Conservation (phyloP, 179 eudicot genomes). For the Kewa caespitosa region DNA sequence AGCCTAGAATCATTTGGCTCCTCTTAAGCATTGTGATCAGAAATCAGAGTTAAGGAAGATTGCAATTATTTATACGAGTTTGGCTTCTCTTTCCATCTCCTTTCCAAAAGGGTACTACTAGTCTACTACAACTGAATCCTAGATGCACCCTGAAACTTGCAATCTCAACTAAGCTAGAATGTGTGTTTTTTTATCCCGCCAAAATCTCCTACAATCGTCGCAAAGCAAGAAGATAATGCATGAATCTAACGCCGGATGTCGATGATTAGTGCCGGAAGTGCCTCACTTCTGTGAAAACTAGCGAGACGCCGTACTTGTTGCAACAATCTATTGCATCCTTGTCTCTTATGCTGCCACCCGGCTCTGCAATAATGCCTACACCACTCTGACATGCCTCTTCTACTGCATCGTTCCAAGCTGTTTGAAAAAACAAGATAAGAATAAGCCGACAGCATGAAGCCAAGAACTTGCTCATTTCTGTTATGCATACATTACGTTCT, state of each 20-base stretch:
- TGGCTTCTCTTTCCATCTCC: too few species aligned
- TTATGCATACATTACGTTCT: too few species aligned
- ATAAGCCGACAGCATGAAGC: too few species aligned
- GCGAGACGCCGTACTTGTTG: constrained; percentile 81
- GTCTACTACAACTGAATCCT: too few species aligned
- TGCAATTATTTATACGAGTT: too few species aligned
- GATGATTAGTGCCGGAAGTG: constrained; percentile 73
- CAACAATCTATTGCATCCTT: constrained; percentile 85
- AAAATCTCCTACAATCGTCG: not conserved
- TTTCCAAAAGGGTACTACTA: too few species aligned
- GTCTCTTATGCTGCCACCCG: constrained; percentile 92
- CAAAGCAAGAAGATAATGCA: not conserved
- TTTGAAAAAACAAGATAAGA: not conserved
- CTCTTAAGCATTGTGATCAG: too few species aligned
- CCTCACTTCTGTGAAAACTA: constrained; percentile 76
- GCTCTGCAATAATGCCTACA: constrained; percentile 74
- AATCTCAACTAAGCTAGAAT: not conserved
- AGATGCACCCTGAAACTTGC: not conserved
- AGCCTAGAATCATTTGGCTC: too few species aligned
- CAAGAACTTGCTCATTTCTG: too few species aligned
- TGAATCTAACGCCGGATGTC: not conserved
- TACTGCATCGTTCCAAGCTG: constrained; percentile 96
- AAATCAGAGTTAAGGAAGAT: too few species aligned
- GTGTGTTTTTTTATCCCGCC: not conserved
- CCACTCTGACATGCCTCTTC: constrained; percentile 94